Conservation (phyloP, 768 basidiomycete species). For the Psilocybe tampanensis region DNA sequence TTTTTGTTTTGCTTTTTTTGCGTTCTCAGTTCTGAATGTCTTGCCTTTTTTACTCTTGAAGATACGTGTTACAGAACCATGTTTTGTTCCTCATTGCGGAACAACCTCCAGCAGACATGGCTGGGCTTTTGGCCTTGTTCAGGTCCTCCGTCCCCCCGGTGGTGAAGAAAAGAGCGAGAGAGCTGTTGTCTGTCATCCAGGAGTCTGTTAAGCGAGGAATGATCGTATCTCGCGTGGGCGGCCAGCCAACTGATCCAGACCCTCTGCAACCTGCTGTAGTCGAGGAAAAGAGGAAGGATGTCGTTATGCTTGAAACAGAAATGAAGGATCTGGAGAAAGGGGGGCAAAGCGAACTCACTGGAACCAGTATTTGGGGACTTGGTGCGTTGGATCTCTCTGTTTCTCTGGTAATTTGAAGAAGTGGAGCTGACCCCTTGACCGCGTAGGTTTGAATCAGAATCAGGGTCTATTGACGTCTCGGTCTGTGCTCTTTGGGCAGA, state of each 20-base stretch:
- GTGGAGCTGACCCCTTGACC: conserved; percentile 6
- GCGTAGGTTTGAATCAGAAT: conserved; percentile 7
- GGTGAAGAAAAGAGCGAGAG: conserved; percentile 60
- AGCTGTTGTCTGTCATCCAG: conserved; percentile 65
- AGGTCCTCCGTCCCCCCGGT: conserved; percentile 58
- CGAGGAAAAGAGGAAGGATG: conserved; percentile 10
- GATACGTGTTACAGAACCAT: conserved; percentile 79
- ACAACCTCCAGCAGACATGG: conserved; percentile 65
- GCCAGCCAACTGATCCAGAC: conserved; percentile 8
- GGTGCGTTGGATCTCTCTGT: conserved; percentile 19
- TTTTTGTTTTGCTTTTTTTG: neutral
- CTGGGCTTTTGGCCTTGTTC: conserved; percentile 61
- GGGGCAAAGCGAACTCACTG: conserved; percentile 2
- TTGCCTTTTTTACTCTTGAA: conserved; percentile 23
- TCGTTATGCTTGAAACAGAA: conserved; percentile 24
- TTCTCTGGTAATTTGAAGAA: neutral
- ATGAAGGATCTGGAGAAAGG: conserved; percentile 19
- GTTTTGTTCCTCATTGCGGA: conserved; percentile 75
- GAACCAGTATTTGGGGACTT: conserved; percentile 30
- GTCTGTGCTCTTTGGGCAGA: conserved; percentile 35
- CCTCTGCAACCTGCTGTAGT: neutral
- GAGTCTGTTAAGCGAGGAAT: conserved; percentile 43
- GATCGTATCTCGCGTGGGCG: conserved; percentile 8
- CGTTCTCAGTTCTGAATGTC: too few species aligned
- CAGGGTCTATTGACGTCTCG: conserved; percentile 13